Evolutionary conservation across 2,329 filamentous ascomycete genomes (phyloP).

Genomic region (Chaetomiaceae sp.): DNA sequence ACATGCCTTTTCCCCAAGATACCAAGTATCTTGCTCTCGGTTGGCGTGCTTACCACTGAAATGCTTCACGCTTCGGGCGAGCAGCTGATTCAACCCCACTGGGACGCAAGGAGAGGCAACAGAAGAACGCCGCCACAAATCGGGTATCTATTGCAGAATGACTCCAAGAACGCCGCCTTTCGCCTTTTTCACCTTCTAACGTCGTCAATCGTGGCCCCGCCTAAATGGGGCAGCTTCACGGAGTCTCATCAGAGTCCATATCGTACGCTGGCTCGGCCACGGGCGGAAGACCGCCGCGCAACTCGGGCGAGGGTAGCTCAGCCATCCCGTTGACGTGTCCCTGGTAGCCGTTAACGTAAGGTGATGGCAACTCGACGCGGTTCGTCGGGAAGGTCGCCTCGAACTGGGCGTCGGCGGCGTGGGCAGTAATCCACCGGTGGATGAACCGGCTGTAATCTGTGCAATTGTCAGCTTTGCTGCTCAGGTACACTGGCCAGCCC

Average conservation of each 20-base stretch:
- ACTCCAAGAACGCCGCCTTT: neutral
- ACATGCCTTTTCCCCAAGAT: too few species aligned
- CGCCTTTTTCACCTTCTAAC: neutral
- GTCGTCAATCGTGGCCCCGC: neutral
- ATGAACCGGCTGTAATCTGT: constrained; percentile 45
- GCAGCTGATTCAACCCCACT: too few species aligned
- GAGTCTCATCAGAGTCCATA: constrained; percentile 14
- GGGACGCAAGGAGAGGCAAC: too few species aligned
- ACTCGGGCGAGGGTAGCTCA: constrained; percentile 19
- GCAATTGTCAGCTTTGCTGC: constrained; percentile 8
- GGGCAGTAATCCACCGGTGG: constrained; percentile 43
- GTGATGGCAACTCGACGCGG: constrained; percentile 45
- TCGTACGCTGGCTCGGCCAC: constrained; percentile 27
- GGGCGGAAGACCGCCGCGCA: constrained; percentile 25
- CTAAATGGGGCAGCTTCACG: neutral
- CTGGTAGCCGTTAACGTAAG: constrained; percentile 35
- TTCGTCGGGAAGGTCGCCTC: constrained; percentile 43
- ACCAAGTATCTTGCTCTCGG: too few species aligned
- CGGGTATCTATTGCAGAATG: constrained; percentile 11
- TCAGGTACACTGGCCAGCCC: neutral
- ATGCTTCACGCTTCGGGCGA: too few species aligned
- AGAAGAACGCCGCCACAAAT: constrained; percentile 3
- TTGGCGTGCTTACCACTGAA: too few species aligned
- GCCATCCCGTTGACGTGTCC: constrained; percentile 12
- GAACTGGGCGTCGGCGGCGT: constrained; percentile 44